phyloP scores from a whole-genome alignment of 352 stramenopile genomes.

The Pythium utonaiense region DNA sequence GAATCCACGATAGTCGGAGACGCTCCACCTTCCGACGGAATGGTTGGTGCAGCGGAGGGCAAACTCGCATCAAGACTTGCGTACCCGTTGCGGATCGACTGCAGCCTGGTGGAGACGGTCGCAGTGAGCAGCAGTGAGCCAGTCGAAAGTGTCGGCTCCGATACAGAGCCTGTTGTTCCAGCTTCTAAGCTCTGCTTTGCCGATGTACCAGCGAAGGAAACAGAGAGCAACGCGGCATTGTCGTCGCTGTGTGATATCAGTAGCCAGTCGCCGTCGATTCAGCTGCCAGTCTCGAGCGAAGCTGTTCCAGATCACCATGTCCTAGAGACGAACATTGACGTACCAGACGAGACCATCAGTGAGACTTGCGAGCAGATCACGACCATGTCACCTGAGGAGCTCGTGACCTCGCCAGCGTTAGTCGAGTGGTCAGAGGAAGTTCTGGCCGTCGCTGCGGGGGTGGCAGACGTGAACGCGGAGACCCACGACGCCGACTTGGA shows the following conservation, averaged over 20 bases:
- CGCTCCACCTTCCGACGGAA: background rate
- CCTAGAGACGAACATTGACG: too few relatives aligned
- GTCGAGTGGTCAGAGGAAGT: background rate
- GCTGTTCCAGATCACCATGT: too few relatives aligned
- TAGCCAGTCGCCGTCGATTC: too few relatives aligned
- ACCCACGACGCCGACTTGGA: constrained; percentile 12
- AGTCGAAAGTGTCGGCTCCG: background rate
- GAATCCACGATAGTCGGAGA: background rate
- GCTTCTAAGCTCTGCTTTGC: background rate
- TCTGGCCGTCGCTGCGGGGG: background rate
- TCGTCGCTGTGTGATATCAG: too few relatives aligned
- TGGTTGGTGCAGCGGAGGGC: background rate
- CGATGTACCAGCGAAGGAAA: background rate
- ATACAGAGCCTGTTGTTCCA: too few relatives aligned
- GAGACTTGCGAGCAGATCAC: background rate
- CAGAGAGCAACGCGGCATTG: background rate
- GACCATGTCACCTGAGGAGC: background rate
- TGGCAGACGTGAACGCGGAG: background rate
- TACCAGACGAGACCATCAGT: too few relatives aligned
- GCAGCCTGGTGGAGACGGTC: background rate
- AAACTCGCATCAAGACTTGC: background rate
- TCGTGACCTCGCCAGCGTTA: background rate
- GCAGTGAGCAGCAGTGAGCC: too few relatives aligned
- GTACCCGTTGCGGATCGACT: background rate
- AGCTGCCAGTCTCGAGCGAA: too few relatives aligned